A percentile compares a stretch with the other conserved stretches of the same genome.
These are phyloP conservation scores for Russula virescens DNA, from an alignment of 768 basidiomycete genomes.

Conservation along the genomic window DNA sequence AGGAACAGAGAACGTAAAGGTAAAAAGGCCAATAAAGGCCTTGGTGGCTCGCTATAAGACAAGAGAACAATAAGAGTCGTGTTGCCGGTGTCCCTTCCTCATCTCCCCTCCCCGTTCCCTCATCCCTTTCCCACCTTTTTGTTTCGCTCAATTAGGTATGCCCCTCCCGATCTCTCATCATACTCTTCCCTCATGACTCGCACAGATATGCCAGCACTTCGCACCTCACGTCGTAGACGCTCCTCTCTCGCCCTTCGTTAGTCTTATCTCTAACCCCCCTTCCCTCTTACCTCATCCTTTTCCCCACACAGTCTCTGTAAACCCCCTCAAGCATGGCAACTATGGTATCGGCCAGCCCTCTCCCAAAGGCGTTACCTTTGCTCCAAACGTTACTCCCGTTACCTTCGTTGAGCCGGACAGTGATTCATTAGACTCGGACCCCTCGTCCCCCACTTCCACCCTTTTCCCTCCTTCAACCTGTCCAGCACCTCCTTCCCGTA, in stretches of 20 bases:
- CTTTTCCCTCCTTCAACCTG: slow-evolving; percentile 52
- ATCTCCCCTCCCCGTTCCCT: background rate
- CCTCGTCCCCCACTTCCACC: slow-evolving; percentile 34
- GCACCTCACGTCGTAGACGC: slow-evolving; percentile 23
- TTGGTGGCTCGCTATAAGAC: slow-evolving; percentile 16
- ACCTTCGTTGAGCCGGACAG: slow-evolving; percentile 39
- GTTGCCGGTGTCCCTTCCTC: background rate
- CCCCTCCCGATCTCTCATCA: background rate
- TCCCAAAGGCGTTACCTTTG: slow-evolving; percentile 51
- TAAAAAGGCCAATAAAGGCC: background rate
- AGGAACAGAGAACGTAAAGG: background rate
- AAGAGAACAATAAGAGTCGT: slow-evolving; percentile 21
- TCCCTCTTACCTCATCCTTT: background rate
- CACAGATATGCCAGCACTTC: slow-evolving; percentile 22
- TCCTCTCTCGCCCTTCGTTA: slow-evolving; percentile 23
- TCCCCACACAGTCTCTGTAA: slow-evolving; percentile 21
- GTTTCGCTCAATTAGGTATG: slow-evolving; percentile 25
- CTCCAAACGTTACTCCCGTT: slow-evolving; percentile 54
- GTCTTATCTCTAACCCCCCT: background rate
- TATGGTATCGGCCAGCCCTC: slow-evolving; percentile 44
- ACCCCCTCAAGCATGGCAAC: slow-evolving; percentile 45
- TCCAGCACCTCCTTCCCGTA: slow-evolving; percentile 37
- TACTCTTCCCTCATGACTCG: background rate
- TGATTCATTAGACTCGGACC: slow-evolving; percentile 31
- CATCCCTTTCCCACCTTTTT: slow-evolving; percentile 9